Percentiles rank a stretch among this genome's conserved stretches.
phyloP scores from a whole-genome alignment of 495 filamentous ascomycete species.

The Parmelia sp. region DNA sequence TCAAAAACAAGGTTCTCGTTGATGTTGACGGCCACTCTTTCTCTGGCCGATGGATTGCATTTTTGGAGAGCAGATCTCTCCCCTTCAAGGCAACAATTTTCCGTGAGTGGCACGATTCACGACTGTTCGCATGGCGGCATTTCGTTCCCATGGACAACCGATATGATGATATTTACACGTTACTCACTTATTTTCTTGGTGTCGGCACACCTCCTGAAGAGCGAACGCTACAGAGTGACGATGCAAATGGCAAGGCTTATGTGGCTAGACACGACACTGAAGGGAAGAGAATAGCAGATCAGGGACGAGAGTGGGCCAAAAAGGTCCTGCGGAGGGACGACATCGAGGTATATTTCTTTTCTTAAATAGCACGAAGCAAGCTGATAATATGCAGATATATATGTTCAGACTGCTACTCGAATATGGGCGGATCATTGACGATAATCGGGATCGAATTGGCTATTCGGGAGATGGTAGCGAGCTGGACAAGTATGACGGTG shows the following conservation, averaged over 20 bases:
- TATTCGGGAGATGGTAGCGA: constrained; percentile 50
- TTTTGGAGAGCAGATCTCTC: constrained; percentile 56
- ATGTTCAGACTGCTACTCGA: constrained; percentile 62
- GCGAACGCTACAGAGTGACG: constrained; percentile 25
- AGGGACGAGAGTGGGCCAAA: constrained; percentile 61
- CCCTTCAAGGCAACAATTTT: constrained; percentile 69
- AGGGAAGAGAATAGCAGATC: constrained; percentile 55
- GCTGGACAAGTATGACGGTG: constrained; percentile 28
- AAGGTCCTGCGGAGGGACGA: constrained; percentile 63
- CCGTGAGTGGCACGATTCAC: constrained; percentile 68
- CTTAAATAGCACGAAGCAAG: not conserved
- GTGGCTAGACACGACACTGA: constrained; percentile 48
- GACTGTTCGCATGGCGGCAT: constrained; percentile 64
- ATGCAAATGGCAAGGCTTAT: constrained; percentile 23
- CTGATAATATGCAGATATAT: constrained; percentile 43
- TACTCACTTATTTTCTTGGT: constrained; percentile 76
- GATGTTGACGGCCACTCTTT: constrained; percentile 72
- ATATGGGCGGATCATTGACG: constrained; percentile 61
- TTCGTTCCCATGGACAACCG: constrained; percentile 83
- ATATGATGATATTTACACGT: constrained; percentile 66
- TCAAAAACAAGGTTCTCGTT: constrained; percentile 53
- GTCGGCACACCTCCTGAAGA: constrained; percentile 34
- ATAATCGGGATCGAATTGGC: constrained; percentile 58
- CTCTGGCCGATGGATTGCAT: constrained; percentile 63
- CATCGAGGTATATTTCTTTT: constrained; percentile 45